Percentiles rank a stretch among this genome's conserved stretches.
These are phyloP conservation scores for Fistulifera pelliculosa DNA, from an alignment of 108 stramenopile species.

Conservation along the genomic window DNA sequence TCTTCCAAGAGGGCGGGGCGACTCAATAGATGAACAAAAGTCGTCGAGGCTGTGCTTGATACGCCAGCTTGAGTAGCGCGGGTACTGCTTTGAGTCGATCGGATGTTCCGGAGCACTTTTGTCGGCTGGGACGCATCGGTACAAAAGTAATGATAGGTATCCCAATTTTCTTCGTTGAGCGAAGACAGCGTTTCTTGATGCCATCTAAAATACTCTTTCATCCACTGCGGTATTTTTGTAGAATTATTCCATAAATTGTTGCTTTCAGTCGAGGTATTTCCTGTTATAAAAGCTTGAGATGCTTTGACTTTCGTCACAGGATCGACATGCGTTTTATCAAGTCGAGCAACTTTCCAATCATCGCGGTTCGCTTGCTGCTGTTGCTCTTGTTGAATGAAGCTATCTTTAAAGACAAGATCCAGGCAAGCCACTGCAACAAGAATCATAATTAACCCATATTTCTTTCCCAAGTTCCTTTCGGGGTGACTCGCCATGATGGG, in stretches of 20 bases:
- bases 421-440: too few relatives aligned
- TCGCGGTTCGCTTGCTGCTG: too few relatives aligned
- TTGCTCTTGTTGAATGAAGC: too few relatives aligned
- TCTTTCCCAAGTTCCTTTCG: too few relatives aligned
- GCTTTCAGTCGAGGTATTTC: too few relatives aligned
- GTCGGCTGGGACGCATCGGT: conserved; percentile 15
- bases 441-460: too few relatives aligned
- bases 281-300: too few relatives aligned
- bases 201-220: conserved; percentile 40
- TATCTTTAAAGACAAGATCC: too few relatives aligned
- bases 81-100: conserved; percentile 37
- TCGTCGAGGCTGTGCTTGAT: conserved; percentile 15
- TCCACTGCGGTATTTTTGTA: conserved; percentile 25
- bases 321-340: too few relatives aligned
- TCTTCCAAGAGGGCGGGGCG: conserved; percentile 29
- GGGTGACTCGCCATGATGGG: too few relatives aligned
- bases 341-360: too few relatives aligned
- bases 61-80: conserved; percentile 17
- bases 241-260: conserved; percentile 13
- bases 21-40: conserved; percentile 31
- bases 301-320: too few relatives aligned
- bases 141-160: conserved; percentile 18
- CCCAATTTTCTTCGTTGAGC: conserved; percentile 17
- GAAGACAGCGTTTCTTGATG: conserved; percentile 12
- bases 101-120: conserved; percentile 27